Conservation (phyloP, 495 filamentous ascomycete species). For the Daldinia decipiens region DNA sequence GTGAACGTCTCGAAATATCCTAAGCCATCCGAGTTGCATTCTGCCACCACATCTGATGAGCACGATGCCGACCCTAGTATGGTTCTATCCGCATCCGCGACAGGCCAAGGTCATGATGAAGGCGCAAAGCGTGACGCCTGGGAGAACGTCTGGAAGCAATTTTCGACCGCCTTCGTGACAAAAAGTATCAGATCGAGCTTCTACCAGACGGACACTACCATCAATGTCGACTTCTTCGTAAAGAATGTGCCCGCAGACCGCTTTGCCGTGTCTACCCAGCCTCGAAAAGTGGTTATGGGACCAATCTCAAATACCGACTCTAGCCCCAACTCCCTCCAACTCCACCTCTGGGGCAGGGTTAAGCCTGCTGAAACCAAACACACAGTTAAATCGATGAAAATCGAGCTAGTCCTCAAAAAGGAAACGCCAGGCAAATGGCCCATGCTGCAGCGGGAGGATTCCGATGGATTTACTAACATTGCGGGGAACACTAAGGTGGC, state of each 20-base stretch:
- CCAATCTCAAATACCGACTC: constrained; percentile 29
- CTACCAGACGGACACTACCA: constrained; percentile 53
- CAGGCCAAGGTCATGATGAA: background rate
- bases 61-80: background rate
- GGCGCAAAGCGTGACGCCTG: constrained; percentile 3
- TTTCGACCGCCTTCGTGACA: constrained; percentile 11
- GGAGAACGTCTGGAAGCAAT: constrained; percentile 39
- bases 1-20: constrained; percentile 71
- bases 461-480: constrained; percentile 39
- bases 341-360: constrained; percentile 76
- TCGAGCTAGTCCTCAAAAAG: constrained; percentile 84
- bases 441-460: constrained; percentile 66
- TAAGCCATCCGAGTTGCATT: constrained; percentile 45
- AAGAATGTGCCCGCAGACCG: constrained; percentile 53
- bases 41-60: constrained; percentile 46
- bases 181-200: constrained; percentile 44
- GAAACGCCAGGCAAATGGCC: constrained; percentile 78
- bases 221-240: constrained; percentile 52
- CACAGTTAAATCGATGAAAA: constrained; percentile 79
- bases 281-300: constrained; percentile 41
- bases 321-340: constrained; percentile 58
- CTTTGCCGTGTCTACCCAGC: constrained; percentile 45
- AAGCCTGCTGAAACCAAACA: constrained; percentile 67
- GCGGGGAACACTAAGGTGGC: constrained; percentile 14
- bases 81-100: background rate